phyloP scores from a whole-genome alignment of 1,284 basidiomycete genomes.

The Hypsizygus ulmarius region DNA sequence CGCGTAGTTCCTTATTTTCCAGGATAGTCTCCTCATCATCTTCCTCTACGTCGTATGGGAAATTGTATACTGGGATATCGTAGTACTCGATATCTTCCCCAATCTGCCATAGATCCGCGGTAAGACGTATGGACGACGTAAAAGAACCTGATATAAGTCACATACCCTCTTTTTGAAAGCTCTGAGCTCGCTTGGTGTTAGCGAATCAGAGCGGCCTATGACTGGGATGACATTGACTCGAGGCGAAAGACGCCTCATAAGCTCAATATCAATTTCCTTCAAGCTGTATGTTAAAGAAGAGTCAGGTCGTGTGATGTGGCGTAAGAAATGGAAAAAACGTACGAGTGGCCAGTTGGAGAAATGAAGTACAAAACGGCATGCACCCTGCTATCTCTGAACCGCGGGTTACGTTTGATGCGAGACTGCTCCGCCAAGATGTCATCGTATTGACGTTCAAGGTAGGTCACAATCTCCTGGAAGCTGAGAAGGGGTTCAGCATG shows the following conservation, averaged over 20 bases:
- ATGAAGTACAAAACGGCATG: conserved; percentile 98
- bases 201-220: conserved; percentile 91
- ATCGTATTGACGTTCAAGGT: conserved; percentile 98
- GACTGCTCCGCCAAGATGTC: conserved; percentile 98
- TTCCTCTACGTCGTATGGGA: conserved; percentile 97
- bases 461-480: conserved; percentile 91
- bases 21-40: conserved; percentile 97
- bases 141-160: conserved; percentile 19
- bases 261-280: conserved; percentile 96
- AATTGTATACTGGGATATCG: conserved; percentile 97
- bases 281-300: conserved; percentile 47
- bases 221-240: conserved; percentile 99
- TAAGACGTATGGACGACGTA: conserved; percentile 17
- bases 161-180: conserved; percentile 92
- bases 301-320: conserved; percentile 5
- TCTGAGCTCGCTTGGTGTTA: conserved; percentile 83
- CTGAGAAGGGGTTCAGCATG: conserved; percentile 38
- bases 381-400: conserved; percentile 94
- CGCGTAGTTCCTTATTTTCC: conserved; percentile 90
- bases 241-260: conserved; percentile 91
- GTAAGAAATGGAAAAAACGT: conserved; percentile 25
- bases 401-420: conserved; percentile 97
- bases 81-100: conserved; percentile 99
- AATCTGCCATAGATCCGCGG: conserved; percentile 50
- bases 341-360: conserved; percentile 66